These are phyloP conservation scores for Pseudoperonospora humuli DNA, from an alignment of 352 stramenopile species.

Conservation along the genomic window DNA sequence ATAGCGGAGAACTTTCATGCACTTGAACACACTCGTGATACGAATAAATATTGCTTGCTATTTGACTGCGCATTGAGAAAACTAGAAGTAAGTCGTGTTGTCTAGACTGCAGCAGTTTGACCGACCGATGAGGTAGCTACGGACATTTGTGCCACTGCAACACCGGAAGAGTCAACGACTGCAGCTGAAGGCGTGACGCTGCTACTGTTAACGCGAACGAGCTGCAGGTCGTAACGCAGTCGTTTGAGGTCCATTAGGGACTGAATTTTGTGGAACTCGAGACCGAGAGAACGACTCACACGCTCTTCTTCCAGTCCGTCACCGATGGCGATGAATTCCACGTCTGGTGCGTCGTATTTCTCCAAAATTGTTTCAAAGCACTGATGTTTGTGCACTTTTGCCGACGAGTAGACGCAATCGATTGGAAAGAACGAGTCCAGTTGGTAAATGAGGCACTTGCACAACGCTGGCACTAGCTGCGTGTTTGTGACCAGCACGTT, in stretches of 20 bases:
- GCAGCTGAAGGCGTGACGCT: conserved; percentile 1
- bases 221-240: conserved; percentile 51
- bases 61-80: conserved; percentile 4
- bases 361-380: conserved; percentile 73
- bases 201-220: conserved; percentile 24
- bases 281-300: conserved; percentile 52
- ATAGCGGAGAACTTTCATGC: conserved; percentile 44
- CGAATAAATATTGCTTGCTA: conserved; percentile 29
- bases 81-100: background rate
- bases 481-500: conserved; percentile 83
- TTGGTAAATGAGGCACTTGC: conserved; percentile 80
- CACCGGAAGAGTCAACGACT: conserved; percentile 3
- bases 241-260: conserved; percentile 54
- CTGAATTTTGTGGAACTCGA: conserved; percentile 69
- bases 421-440: conserved; percentile 71
- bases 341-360: conserved; percentile 34
- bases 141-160: conserved; percentile 7
- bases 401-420: conserved; percentile 67
- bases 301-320: conserved; percentile 75
- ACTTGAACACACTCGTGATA: background rate
- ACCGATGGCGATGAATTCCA: conserved; percentile 71
- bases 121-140: conserved; percentile 17
- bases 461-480: conserved; percentile 68
- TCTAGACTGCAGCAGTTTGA: conserved; percentile 24
- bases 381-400: conserved; percentile 65